A percentile compares a stretch with the other conserved stretches of the same genome.
Conservation (phyloP, 2,329 filamentous ascomycete species). For the Lachnellula cervina region DNA sequence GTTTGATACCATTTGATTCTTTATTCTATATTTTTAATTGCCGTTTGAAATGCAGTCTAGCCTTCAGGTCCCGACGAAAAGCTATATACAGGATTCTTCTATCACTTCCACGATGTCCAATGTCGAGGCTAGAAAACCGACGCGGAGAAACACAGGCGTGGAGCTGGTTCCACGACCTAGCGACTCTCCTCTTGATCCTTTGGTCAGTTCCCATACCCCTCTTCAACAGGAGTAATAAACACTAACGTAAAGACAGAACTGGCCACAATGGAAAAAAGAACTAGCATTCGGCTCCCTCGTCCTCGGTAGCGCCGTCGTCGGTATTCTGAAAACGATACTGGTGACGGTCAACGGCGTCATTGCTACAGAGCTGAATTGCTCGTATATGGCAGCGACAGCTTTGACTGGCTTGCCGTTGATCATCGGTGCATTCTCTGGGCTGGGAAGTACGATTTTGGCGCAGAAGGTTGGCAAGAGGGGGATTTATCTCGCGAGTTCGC, state of each 20-base stretch:
- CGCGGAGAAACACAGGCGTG: constrained; percentile 6
- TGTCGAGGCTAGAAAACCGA: neutral
- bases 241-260: constrained; percentile 43
- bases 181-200: constrained; percentile 48
- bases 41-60: constrained; percentile 1
- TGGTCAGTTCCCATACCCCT: constrained; percentile 36
- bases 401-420: constrained; percentile 51
- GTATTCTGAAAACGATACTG: constrained; percentile 51
- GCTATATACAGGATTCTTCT: constrained; percentile 6
- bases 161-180: constrained; percentile 47
- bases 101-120: constrained; percentile 1
- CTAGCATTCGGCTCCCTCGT: constrained; percentile 45
- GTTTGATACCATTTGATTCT: constrained; percentile 3
- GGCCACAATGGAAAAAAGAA: constrained; percentile 51
- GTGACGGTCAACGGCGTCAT: constrained; percentile 44
- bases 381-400: constrained; percentile 44
- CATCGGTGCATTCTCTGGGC: constrained; percentile 42
- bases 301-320: constrained; percentile 41
- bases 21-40: neutral
- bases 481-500: constrained; percentile 44
- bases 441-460: constrained; percentile 39
- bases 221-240: neutral
- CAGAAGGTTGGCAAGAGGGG: constrained; percentile 49
- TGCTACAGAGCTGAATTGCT: constrained; percentile 38
- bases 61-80: constrained; percentile 1